Conservation (phyloP, 257 asterid genomes). For the Solanum bulbocastanum region DNA sequence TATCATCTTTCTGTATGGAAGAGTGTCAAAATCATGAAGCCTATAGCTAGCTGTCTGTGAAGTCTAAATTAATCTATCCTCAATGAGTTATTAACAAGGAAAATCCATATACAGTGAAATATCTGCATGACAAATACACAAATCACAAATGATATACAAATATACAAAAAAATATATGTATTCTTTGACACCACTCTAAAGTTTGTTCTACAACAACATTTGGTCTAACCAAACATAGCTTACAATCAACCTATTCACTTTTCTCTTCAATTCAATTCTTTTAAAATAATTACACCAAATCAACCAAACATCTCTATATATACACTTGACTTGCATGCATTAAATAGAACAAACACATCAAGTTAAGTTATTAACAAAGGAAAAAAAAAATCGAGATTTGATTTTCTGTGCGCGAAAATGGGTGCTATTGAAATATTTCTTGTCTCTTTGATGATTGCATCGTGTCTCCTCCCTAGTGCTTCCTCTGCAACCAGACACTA, state of each 20-base stretch:
- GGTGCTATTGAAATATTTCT: constrained; percentile 2
- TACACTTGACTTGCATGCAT: not conserved
- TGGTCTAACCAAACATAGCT: constrained; percentile 4
- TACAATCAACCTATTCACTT: not conserved
- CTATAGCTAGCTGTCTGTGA: not conserved
- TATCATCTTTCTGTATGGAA: not conserved
- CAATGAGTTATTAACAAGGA: not conserved
- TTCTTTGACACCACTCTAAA: not conserved
- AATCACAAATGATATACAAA: not conserved
- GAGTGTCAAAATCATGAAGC: not conserved
- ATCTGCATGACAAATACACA: not conserved
- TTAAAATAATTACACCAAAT: constrained; percentile 1
- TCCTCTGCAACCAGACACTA: constrained; percentile 22
- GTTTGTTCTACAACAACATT: constrained; percentile 4
- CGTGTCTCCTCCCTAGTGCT: constrained; percentile 2
- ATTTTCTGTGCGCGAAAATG: not conserved
- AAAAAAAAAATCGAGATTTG: not conserved
- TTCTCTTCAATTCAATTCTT: not conserved
- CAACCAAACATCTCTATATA: constrained; percentile 9
- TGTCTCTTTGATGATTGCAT: constrained; percentile 1
- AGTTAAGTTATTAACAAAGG: not conserved
- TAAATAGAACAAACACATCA: not conserved
- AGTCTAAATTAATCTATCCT: not conserved
- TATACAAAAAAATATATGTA: not conserved
- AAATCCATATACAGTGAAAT: not conserved